phyloP scores from a whole-genome alignment of 2,329 filamentous ascomycete species.

The Xylariales sp. region DNA sequence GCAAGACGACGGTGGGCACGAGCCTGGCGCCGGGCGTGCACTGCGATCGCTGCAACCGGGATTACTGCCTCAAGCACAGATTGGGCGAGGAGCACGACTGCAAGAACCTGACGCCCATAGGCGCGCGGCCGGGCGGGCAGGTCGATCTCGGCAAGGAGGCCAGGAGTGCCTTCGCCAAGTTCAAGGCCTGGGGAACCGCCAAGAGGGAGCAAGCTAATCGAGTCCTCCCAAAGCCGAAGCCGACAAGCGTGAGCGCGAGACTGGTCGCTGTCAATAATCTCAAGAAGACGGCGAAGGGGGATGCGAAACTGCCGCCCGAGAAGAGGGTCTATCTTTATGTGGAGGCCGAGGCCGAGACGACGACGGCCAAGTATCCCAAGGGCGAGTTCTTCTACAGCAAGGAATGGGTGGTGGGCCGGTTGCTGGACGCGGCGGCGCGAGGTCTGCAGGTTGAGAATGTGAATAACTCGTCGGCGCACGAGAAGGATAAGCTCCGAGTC shows the following conservation, averaged over 20 bases:
- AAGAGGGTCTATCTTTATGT: conserved; percentile 89
- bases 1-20: conserved; percentile 69
- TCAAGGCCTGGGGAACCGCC: conserved; percentile 75
- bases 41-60: conserved; percentile 65
- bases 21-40: conserved; percentile 64
- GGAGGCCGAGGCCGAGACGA: conserved; percentile 83
- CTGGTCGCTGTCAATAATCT: conserved; percentile 68
- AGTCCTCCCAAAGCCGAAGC: conserved; percentile 58
- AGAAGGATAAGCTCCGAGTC: conserved; percentile 76
- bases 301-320: conserved; percentile 71
- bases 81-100: conserved; percentile 81
- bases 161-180: conserved; percentile 66
- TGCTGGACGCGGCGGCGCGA: conserved; percentile 74
- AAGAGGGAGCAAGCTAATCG: conserved; percentile 62
- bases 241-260: conserved; percentile 58
- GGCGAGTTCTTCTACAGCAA: conserved; percentile 75
- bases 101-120: conserved; percentile 61
- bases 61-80: conserved; percentile 75
- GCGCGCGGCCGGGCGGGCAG: conserved; percentile 36
- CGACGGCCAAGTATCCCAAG: conserved; percentile 75
- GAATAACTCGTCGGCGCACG: conserved; percentile 72
- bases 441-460: conserved; percentile 75
- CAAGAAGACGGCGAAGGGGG: conserved; percentile 86
- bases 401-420: conserved; percentile 85
- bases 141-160: conserved; percentile 58